These are phyloP conservation scores for Begonia peltatifolia DNA, from an alignment of 306 rosid species.

Conservation along the genomic window DNA sequence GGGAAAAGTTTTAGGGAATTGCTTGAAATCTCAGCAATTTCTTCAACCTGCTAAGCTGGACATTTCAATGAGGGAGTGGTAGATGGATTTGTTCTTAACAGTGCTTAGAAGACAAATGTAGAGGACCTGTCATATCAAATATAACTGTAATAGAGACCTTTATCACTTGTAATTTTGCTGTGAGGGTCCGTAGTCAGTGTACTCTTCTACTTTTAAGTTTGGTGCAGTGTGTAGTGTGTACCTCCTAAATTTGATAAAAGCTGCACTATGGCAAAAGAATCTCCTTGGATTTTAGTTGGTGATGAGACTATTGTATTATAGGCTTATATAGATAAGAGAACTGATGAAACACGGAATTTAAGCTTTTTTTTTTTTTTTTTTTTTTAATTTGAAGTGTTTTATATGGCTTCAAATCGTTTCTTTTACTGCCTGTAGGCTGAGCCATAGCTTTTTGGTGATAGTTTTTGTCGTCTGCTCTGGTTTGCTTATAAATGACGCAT, in stretches of 20 bases:
- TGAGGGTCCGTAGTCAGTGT: constrained; percentile 24
- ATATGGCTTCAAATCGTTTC: no score
- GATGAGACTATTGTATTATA: no score
- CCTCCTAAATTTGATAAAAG: no score
- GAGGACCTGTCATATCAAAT: constrained; percentile 33
- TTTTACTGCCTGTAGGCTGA: background rate
- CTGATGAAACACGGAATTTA: no score
- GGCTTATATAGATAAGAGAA: no score
- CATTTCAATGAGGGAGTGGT: constrained; percentile 1
- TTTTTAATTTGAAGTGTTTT: no score
- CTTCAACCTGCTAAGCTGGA: background rate
- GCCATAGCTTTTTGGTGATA: constrained; percentile 8
- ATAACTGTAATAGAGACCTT: constrained; percentile 35
- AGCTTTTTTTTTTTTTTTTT: no score
- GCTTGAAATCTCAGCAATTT: constrained; percentile 14
- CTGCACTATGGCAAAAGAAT: no score
- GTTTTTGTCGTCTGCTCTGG: constrained; percentile 2
- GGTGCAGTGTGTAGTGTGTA: constrained; percentile 20
- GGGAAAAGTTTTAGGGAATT: background rate
- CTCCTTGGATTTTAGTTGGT: no score
- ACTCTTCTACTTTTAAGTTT: constrained; percentile 25
- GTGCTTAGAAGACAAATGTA: constrained; percentile 31
- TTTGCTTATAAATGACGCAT: background rate
- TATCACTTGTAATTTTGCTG: constrained; percentile 14
- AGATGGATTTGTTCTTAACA: constrained; percentile 33